phyloP scores from a whole-genome alignment of 2,329 filamentous ascomycete species.

The Coleophoma cylindrospora region DNA sequence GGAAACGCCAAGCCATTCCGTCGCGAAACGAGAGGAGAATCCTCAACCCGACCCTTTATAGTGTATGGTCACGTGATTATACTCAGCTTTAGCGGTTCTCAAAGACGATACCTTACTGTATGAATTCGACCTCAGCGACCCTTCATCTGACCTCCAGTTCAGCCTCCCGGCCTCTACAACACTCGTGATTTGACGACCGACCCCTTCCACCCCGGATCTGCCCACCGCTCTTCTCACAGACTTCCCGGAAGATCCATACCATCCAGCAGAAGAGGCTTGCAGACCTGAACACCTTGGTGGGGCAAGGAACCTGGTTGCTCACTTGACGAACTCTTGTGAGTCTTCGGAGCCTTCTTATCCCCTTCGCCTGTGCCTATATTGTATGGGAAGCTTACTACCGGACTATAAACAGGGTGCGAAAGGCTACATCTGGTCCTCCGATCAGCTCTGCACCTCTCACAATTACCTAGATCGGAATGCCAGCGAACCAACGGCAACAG shows the following conservation, averaged over 20 bases:
- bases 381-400: neutral
- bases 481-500: constrained; percentile 47
- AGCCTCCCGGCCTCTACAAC: neutral
- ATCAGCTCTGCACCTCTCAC: constrained; percentile 6
- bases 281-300: constrained; percentile 24
- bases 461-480: constrained; percentile 33
- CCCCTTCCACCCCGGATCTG: neutral
- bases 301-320: constrained; percentile 16
- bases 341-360: constrained; percentile 6
- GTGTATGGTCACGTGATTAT: neutral
- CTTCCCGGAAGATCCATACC: neutral
- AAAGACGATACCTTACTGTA: neutral
- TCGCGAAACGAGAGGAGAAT: too few relatives aligned
- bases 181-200: neutral
- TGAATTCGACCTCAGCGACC: neutral
- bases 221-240: neutral
- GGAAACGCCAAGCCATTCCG: too few relatives aligned
- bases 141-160: neutral
- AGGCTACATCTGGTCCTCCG: constrained; percentile 15
- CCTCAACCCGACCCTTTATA: too few relatives aligned
- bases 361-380: constrained; percentile 3
- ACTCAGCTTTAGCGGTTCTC: neutral
- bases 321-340: constrained; percentile 15
- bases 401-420: constrained; percentile 16
- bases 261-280: constrained; percentile 1